Evolutionary conservation across 345 rosid genomes (phyloP).

Genomic region (Melastoma malabathricum): DNA sequence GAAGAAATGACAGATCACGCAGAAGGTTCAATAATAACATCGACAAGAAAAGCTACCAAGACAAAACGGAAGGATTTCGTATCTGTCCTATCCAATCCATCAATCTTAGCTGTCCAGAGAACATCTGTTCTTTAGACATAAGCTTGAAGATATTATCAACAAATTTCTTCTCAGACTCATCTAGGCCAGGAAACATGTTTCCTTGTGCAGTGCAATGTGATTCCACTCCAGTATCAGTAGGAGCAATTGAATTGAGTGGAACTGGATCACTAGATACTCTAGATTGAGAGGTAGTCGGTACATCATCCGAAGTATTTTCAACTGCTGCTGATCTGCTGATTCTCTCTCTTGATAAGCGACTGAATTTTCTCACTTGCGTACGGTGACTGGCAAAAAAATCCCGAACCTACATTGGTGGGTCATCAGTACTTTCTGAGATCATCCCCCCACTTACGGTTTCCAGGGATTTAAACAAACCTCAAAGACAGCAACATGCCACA

Average conservation of each 20-base stretch:
- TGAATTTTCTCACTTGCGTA: constrained; percentile 70
- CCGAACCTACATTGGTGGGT: constrained; percentile 38
- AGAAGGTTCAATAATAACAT: no score
- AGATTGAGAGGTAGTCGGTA: constrained; percentile 23
- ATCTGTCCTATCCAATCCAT: constrained; percentile 91
- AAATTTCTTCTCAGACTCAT: constrained; percentile 56
- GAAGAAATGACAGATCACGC: no score
- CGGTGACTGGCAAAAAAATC: constrained; percentile 83
- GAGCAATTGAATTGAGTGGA: constrained; percentile 34
- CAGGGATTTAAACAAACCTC: no score
- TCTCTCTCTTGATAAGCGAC: constrained; percentile 73
- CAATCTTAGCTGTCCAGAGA: constrained; percentile 44
- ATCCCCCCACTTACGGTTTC: no score
- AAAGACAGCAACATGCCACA: no score
- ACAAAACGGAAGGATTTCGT: constrained; percentile 55
- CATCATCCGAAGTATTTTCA: constrained; percentile 16
- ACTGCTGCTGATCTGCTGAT: constrained; percentile 22
- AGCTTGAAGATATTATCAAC: constrained; percentile 50
- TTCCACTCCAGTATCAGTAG: constrained; percentile 30
- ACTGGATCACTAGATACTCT: constrained; percentile 26
- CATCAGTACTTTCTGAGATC: no score
- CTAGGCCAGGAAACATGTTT: constrained; percentile 43
- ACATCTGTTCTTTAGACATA: constrained; percentile 47
- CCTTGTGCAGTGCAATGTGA: constrained; percentile 38
- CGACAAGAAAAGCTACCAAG: constrained; percentile 35